These are phyloP conservation scores for Phlyctochytrium bullatum DNA, from an alignment of 192 early-diverging fungal genomes.

Conservation along the genomic window DNA sequence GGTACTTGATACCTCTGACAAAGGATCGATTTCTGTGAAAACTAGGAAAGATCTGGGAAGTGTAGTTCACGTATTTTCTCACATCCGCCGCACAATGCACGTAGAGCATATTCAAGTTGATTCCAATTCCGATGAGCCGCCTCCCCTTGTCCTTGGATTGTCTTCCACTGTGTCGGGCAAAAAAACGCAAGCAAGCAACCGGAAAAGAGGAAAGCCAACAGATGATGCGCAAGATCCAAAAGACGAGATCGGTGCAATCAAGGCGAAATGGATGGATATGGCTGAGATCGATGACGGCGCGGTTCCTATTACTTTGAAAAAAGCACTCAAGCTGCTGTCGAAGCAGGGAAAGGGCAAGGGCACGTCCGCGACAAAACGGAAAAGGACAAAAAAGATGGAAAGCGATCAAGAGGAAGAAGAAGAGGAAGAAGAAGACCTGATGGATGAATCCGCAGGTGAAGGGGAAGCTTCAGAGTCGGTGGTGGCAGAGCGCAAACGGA, in stretches of 20 bases:
- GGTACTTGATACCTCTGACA: constrained; percentile 7
- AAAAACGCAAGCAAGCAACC: neutral
- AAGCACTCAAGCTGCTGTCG: constrained; percentile 52
- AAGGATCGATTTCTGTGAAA: constrained; percentile 9
- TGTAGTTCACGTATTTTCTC: constrained; percentile 66
- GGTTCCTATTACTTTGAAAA: constrained; percentile 58
- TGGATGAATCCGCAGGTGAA: no score
- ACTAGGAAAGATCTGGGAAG: constrained; percentile 44
- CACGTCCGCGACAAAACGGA: neutral
- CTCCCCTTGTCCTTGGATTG: no score
- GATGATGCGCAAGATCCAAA: neutral
- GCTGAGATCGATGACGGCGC: constrained; percentile 46
- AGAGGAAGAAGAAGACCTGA: neutral
- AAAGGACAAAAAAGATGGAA: neutral
- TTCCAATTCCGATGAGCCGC: no score
- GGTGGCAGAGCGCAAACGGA: no score
- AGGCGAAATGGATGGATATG: constrained; percentile 39
- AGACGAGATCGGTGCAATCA: neutral
- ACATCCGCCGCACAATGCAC: constrained; percentile 47
- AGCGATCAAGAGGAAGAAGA: neutral
- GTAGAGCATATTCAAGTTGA: constrained; percentile 24
- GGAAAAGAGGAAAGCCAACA: neutral
- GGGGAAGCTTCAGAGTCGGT: no score
- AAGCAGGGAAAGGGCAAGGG: constrained; percentile 8
- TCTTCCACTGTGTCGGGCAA: no score